Evolutionary conservation across 31 red algal genomes (phyloP).

Genomic region (Bonnemaisonia californica): DNA sequence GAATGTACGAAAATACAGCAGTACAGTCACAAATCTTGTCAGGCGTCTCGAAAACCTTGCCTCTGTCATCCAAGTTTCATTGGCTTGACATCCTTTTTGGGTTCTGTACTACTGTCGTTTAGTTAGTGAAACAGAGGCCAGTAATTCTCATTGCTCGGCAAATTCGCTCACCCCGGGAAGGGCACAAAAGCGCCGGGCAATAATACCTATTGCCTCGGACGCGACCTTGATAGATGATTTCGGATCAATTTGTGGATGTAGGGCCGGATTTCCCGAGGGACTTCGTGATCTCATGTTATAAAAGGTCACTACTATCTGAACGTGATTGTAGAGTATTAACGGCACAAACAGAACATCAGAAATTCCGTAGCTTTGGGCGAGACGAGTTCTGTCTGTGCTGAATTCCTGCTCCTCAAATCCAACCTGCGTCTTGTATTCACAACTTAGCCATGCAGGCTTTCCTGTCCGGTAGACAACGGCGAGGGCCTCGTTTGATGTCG

Average conservation of each 20-base stretch:
- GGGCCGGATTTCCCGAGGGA: constrained; percentile 24
- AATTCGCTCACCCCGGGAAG: constrained; percentile 49
- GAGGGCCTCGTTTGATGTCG: constrained; percentile 48
- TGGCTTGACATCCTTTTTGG: neutral
- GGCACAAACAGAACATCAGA: constrained; percentile 59
- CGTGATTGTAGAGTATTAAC: constrained; percentile 62
- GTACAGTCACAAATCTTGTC: neutral
- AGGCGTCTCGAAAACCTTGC: neutral
- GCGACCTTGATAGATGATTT: constrained; percentile 60
- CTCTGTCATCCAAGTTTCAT: neutral
- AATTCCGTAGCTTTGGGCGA: constrained; percentile 50
- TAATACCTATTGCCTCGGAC: constrained; percentile 50
- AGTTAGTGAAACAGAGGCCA: constrained; percentile 6
- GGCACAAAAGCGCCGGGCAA: constrained; percentile 37
- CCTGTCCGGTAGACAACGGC: constrained; percentile 49
- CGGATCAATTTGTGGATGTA: constrained; percentile 58
- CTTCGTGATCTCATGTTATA: constrained; percentile 58
- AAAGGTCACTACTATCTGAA: constrained; percentile 62
- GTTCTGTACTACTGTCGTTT: constrained; percentile 1
- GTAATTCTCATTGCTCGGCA: constrained; percentile 20
- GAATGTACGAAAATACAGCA: neutral
- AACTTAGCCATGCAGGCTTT: constrained; percentile 60
- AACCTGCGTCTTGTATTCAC: constrained; percentile 45
- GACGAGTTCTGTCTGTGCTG: constrained; percentile 34
- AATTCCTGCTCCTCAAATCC: constrained; percentile 55